Evolutionary conservation across 192 early-diverging fungal species (phyloP), one percentile per base, ranked within the genome.

Genomic region (Gryganskiella cystojenkinii): DNA sequence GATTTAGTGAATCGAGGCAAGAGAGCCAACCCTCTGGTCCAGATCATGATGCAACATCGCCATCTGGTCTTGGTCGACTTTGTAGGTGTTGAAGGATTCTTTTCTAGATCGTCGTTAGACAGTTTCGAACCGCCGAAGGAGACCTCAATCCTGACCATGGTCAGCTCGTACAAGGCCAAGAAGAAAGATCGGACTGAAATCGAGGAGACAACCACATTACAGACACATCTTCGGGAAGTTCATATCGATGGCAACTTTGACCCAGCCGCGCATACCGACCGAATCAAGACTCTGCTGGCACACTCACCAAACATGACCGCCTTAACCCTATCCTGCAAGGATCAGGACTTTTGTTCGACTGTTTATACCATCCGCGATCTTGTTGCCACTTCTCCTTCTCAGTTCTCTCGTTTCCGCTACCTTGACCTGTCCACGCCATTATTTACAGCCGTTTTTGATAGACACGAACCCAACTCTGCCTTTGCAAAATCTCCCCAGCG

Each of bases 191-290:
- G n/a, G n/a, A n/a, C 35, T 1, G 35, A 14, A n/a, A n/a, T 19
- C 10, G 55, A n/a, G n/a, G 20, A 34, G 0, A 9, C n/a, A n/a
- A n/a, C 22, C 55, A 40, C 13, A 20, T 56, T 20, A 14, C 49
- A 50, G 61, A 52, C 24, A 2, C 37, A 67, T 2, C 43, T 67
- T 11, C 33, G 55, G 1, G 55, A 67, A 19, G 43, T 67, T 22
- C 65, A 57, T 37, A 55, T 67, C 42, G 64, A 67, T 35, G 52
- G 64, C 45, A 47, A 28, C 22, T 67, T 67, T 24, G 54, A 67
- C 7, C 45, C 28, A 0, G 44, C 54, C 43, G 44, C 44, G 8
- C 65, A 57, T 42, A 28, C n/a, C n/a, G 37, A 27, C 15, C 44
- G 40, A 27, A 52, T 67, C 54, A 56, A 57, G 33, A 24, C 22